Conservation (phyloP, 2,329 filamentous ascomycete species). For the Coniella lustricola region DNA sequence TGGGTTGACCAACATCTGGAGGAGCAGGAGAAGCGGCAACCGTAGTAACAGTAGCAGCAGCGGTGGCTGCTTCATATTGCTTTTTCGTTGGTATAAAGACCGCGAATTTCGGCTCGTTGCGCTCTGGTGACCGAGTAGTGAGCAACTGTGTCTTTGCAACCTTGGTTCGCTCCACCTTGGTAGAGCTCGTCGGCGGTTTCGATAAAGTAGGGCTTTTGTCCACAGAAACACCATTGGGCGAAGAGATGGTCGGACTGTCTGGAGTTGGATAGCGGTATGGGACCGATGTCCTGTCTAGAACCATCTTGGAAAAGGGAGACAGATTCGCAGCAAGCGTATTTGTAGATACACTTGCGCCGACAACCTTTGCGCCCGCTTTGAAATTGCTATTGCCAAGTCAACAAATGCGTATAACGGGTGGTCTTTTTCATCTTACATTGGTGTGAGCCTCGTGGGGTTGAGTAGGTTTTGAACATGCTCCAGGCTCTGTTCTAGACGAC, state of each 20-base stretch:
- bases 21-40: background rate
- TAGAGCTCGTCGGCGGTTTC: slow-evolving; percentile 18
- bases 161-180: background rate
- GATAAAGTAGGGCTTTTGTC: slow-evolving; percentile 20
- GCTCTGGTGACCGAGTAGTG: slow-evolving; percentile 26
- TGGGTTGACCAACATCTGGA: background rate
- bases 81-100: slow-evolving; percentile 41
- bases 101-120: slow-evolving; percentile 36
- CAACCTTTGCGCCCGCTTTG: slow-evolving; percentile 38
- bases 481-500: slow-evolving; percentile 62
- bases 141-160: slow-evolving; percentile 11
- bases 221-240: slow-evolving; percentile 24
- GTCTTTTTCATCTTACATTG: slow-evolving; percentile 46
- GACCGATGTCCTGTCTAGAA: slow-evolving; percentile 36
- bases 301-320: slow-evolving; percentile 44
- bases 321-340: slow-evolving; percentile 34
- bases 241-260: slow-evolving; percentile 24
- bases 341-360: slow-evolving; percentile 22
- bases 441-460: slow-evolving; percentile 60
- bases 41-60: background rate
- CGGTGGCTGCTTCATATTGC: slow-evolving; percentile 20
- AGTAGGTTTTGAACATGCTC: slow-evolving; percentile 70
- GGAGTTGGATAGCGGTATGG: slow-evolving; percentile 34
- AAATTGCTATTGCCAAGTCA: slow-evolving; percentile 45
- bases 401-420: slow-evolving; percentile 12